Evolutionary conservation across 2,329 filamentous ascomycete genomes (phyloP), one percentile per base, ranked within the genome.

Genomic region (Aspergillus sp.): DNA sequence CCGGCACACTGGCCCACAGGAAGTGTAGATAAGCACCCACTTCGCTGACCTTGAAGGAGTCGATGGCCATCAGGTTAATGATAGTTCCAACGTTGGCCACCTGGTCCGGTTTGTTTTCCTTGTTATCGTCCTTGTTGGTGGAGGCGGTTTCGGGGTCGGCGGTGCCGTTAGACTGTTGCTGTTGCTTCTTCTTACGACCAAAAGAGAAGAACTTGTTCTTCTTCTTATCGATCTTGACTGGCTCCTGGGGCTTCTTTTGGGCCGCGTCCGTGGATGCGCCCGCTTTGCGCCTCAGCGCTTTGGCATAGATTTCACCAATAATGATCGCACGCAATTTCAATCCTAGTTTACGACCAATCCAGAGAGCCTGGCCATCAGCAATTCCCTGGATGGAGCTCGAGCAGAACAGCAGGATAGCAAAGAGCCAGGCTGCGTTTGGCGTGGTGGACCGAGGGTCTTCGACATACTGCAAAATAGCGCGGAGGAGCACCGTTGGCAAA

Each of bases 21-120:
- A 95, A 98, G 69, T 98, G 93, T 27, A 98, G 75, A 65, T 98
- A 98, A 0, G 91, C 87, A 33, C 89, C 93, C 50, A 95, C 85
- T 65, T 98, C 93, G 53, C 88, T 87, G 47, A 98, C 89, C 72
- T 98, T 98, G 81, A 97, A 97, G 43, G 91, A 96, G 74, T 98
- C 94, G 37, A 98, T 94, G 9, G 93, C 94, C 93, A 98, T 98
- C 56, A 98, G 76, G 68, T 97, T 98, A 74, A 98, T 98, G 61
- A 98, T 96, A n/a, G 93, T 95, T 53, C 94, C 93, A 44, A 94
- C 79, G 52, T 93, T 96, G 35, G 90, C 91, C 71, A 95, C 89
- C 49, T 85, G 80, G 52, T 89, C 84, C 15, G 52, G 49, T n/a
- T 63, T 60, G 30, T 59, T 60, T 15, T 54, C 49, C 37, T 68